Evolutionary conservation across 1,139 yeast genomes (phyloP).

Genomic region (Blastobotrys serpentis): DNA sequence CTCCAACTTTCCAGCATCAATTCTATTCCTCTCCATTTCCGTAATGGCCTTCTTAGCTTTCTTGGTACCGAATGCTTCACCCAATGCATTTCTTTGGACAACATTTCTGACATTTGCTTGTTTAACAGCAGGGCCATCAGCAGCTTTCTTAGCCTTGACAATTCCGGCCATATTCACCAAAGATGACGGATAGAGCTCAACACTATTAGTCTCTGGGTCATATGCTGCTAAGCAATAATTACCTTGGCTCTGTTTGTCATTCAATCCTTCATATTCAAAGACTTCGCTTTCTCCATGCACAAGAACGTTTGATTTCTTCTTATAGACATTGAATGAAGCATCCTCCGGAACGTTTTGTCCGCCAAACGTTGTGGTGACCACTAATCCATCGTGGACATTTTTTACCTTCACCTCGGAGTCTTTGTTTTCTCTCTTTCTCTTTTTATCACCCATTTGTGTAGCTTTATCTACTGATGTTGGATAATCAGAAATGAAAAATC

Average conservation of each 20-base stretch:
- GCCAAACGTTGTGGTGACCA: constrained; percentile 57
- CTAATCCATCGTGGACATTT: constrained; percentile 9
- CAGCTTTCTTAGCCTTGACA: constrained; percentile 32
- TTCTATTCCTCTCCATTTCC: constrained; percentile 75
- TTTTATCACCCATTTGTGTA: constrained; percentile 6
- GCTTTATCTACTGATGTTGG: too few species aligned
- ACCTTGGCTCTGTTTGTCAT: constrained; percentile 40
- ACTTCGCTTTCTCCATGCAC: constrained; percentile 77
- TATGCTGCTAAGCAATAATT: constrained; percentile 64
- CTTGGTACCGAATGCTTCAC: constrained; percentile 96
- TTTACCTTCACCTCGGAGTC: constrained; percentile 11
- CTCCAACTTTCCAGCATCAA: constrained; percentile 78
- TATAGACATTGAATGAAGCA: constrained; percentile 63
- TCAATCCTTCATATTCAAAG: constrained; percentile 69
- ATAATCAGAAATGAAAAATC: too few species aligned
- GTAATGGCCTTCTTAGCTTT: constrained; percentile 90
- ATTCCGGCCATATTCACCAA: constrained; percentile 53
- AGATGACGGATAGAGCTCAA: constrained; percentile 64
- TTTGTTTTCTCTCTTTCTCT: constrained; percentile 15
- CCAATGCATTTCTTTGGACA: constrained; percentile 74
- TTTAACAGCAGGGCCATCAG: constrained; percentile 63
- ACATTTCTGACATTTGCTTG: constrained; percentile 38
- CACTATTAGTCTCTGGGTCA: constrained; percentile 57
- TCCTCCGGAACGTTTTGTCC: constrained; percentile 64
- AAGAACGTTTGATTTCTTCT: constrained; percentile 48